Evolutionary conservation across 2,329 filamentous ascomycete genomes (phyloP).

Genomic region (Chlorencoelia australis): DNA sequence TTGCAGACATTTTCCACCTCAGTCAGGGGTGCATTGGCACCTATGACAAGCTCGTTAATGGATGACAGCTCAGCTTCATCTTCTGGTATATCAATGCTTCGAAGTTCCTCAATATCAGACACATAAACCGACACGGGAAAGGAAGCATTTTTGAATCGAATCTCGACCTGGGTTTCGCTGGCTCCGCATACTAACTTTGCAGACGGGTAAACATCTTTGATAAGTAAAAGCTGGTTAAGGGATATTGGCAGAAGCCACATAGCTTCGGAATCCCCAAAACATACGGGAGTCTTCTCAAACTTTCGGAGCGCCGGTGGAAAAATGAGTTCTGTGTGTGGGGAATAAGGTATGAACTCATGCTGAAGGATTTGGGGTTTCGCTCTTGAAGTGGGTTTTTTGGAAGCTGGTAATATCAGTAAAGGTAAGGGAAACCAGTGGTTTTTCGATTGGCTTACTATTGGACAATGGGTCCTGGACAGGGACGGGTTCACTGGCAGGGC

Average conservation of each 20-base stretch:
- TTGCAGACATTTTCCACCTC: constrained; percentile 60
- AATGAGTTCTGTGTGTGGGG: constrained; percentile 83
- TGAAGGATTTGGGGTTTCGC: constrained; percentile 9
- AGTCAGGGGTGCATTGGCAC: constrained; percentile 81
- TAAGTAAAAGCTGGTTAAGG: constrained; percentile 73
- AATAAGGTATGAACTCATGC: constrained; percentile 68
- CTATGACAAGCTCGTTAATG: constrained; percentile 38
- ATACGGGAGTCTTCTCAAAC: constrained; percentile 68
- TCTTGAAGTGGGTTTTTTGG: constrained; percentile 10
- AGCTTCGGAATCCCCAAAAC: constrained; percentile 87
- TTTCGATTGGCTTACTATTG: too few relatives aligned
- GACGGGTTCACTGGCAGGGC: too few relatives aligned
- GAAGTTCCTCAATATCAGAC: constrained; percentile 79
- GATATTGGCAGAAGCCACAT: constrained; percentile 84
- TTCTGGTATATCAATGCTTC: constrained; percentile 67
- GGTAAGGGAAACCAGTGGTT: too few relatives aligned
- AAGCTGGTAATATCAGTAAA: too few relatives aligned
- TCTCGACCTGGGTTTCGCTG: constrained; percentile 93
- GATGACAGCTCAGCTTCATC: constrained; percentile 54
- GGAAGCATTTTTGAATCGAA: constrained; percentile 89
- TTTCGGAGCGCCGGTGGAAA: constrained; percentile 78
- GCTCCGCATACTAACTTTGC: constrained; percentile 91
- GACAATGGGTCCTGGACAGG: too few relatives aligned
- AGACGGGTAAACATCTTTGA: constrained; percentile 72
- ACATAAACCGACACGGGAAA: constrained; percentile 85